These are phyloP conservation scores for Elasticomyces elasticus DNA, from an alignment of 495 filamentous ascomycete genomes.

Conservation along the genomic window DNA sequence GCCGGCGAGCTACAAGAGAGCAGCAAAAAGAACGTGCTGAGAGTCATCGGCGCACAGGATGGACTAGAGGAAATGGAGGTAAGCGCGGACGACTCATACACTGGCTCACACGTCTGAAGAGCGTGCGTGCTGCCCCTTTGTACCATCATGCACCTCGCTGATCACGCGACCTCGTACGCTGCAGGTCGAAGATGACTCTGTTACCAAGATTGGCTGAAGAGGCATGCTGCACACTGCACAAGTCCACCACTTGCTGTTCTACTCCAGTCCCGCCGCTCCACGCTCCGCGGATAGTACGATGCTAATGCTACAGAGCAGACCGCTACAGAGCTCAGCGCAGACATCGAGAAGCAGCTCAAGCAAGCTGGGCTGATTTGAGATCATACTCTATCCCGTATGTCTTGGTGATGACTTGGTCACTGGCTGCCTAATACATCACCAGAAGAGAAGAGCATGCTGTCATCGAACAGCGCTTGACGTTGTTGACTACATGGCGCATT, in stretches of 20 bases:
- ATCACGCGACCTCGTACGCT: slow-evolving; percentile 38
- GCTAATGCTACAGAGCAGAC: slow-evolving; percentile 1
- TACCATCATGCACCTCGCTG: slow-evolving; percentile 28
- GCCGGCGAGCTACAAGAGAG: slow-evolving; percentile 98
- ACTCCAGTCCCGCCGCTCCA: not conserved
- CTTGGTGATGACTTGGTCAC: no score
- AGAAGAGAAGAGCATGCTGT: slow-evolving; percentile 19
- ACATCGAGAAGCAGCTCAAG: slow-evolving; percentile 9
- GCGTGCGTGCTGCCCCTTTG: not conserved
- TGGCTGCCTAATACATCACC: slow-evolving; percentile 18
- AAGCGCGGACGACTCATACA: slow-evolving; percentile 36
- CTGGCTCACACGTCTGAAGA: slow-evolving; percentile 8
- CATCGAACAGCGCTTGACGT: slow-evolving; percentile 15
- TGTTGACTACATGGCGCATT: slow-evolving; percentile 8
- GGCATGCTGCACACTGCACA: not conserved
- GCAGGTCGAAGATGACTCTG: slow-evolving; percentile 87
- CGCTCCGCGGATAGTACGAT: not conserved
- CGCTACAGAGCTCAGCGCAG: not conserved
- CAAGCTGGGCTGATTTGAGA: slow-evolving; percentile 9
- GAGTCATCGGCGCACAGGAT: slow-evolving; percentile 90
- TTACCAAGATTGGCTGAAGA: slow-evolving; percentile 67
- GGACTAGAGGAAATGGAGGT: slow-evolving; percentile 97
- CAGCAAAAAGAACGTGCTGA: slow-evolving; percentile 95
- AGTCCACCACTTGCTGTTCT: not conserved
- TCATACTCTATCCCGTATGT: not conserved